Percentiles rank a stretch among this genome's conserved stretches.
Evolutionary conservation across 495 filamentous ascomycete genomes (phyloP).

Genomic region (Astrothelium subdiscretum): DNA sequence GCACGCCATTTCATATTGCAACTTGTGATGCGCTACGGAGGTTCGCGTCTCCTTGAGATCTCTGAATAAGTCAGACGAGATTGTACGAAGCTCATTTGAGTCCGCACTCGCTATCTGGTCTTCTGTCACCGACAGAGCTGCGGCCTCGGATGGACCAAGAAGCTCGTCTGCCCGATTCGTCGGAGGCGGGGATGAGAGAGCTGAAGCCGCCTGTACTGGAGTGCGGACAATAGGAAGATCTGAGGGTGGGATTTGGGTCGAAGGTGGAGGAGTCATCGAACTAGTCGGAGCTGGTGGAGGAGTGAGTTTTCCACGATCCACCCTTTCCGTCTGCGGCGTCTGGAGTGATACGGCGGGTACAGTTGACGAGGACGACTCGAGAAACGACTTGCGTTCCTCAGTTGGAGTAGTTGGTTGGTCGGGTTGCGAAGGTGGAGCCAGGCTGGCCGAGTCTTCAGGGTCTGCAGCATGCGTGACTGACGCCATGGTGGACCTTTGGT

Average conservation of each 20-base stretch:
- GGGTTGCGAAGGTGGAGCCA: background rate
- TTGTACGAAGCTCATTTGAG: conserved; percentile 44
- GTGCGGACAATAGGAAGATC: conserved; percentile 11
- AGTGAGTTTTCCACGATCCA: background rate
- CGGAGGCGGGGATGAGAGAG: conserved; percentile 21
- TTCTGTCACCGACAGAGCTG: background rate
- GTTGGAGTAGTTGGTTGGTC: background rate
- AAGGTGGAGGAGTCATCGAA: conserved; percentile 16
- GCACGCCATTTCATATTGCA: conserved; percentile 77
- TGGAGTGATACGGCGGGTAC: background rate
- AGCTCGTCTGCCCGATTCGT: conserved; percentile 6
- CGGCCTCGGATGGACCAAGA: background rate
- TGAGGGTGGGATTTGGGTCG: conserved; percentile 8
- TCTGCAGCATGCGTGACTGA: background rate
- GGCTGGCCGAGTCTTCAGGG: background rate
- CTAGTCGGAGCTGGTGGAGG: background rate
- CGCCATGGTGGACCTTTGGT: background rate
- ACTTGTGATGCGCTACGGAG: conserved; percentile 79
- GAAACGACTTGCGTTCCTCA: background rate
- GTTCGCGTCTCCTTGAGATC: conserved; percentile 56
- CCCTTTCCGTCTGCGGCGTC: background rate
- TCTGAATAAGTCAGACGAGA: conserved; percentile 43
- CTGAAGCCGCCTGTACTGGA: conserved; percentile 14
- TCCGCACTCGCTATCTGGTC: conserved; percentile 19
- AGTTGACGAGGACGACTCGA: background rate